Evolutionary conservation across 148 eudicot genomes (phyloP).

Genomic region (Camellia lanceoleosa): DNA sequence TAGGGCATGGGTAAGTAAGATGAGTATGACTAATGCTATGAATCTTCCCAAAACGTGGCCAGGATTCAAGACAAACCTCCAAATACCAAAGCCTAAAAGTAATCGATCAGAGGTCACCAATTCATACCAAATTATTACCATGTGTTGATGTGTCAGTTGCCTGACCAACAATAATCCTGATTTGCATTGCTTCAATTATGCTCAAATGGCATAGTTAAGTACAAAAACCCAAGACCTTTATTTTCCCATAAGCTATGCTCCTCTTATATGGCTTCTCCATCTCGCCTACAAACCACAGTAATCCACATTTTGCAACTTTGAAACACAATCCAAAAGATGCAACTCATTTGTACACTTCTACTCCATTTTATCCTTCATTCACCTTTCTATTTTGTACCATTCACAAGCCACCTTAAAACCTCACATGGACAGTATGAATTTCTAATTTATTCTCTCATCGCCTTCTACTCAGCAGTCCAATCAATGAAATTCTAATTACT

Average conservation of each 20-base stretch:
- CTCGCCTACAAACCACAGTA: background rate
- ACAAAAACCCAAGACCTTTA: background rate
- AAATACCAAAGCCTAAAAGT: no score
- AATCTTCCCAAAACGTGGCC: background rate
- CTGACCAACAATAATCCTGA: no score
- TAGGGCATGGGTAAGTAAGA: background rate
- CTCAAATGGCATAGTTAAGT: background rate
- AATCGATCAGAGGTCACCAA: no score
- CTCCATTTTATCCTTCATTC: slow-evolving; percentile 1
- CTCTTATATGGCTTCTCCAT: background rate
- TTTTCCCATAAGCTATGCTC: background rate
- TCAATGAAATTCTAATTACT: background rate
- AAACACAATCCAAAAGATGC: background rate
- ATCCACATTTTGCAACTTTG: background rate
- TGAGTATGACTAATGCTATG: background rate
- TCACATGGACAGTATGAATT: background rate
- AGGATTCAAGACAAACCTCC: background rate
- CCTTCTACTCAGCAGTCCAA: background rate
- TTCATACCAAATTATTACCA: no score
- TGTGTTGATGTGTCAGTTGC: no score
- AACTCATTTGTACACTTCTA: background rate
- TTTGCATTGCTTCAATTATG: background rate
- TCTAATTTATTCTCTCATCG: background rate
- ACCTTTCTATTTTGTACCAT: background rate
- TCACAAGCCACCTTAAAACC: background rate